Conservation (phyloP, 2,329 filamentous ascomycete genomes). For the Colletotrichum siamense region DNA sequence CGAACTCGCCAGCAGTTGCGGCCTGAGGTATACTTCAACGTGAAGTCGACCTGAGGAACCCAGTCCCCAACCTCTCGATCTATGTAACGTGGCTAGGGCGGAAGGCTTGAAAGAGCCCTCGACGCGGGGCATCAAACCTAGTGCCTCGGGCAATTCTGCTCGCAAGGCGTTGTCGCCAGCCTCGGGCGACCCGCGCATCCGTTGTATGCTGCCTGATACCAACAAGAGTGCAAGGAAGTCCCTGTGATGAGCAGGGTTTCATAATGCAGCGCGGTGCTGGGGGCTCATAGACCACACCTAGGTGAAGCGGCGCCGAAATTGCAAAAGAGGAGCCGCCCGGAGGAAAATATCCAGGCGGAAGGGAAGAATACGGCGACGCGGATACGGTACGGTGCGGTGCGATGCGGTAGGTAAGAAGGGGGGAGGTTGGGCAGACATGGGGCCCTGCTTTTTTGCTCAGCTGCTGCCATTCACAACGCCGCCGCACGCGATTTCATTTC, state of each 20-base stretch:
- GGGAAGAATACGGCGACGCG: neutral
- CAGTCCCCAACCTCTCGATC: neutral
- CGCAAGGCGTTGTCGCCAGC: neutral
- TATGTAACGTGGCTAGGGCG: neutral
- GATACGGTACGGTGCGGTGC: neutral
- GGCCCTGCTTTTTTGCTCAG: neutral
- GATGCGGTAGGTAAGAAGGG: neutral
- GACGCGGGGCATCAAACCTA: neutral
- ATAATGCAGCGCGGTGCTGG: neutral
- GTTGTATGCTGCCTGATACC: neutral
- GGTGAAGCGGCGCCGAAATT: neutral
- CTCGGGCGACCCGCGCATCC: neutral
- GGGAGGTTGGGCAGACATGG: neutral
- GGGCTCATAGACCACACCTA: neutral
- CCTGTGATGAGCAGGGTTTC: constrained; percentile 6
- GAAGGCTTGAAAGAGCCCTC: neutral
- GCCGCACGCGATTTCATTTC: neutral
- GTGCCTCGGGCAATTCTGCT: neutral
- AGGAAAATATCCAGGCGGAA: constrained; percentile 15
- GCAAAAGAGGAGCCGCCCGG: constrained; percentile 8
- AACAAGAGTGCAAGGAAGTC: neutral
- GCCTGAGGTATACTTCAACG: neutral
- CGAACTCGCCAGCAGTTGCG: neutral
- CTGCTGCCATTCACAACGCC: neutral
- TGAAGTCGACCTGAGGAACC: neutral